Percentiles rank a stretch among this genome's conserved stretches.
Conservation (phyloP, 345 rosid genomes). For the Angophora floribunda region DNA sequence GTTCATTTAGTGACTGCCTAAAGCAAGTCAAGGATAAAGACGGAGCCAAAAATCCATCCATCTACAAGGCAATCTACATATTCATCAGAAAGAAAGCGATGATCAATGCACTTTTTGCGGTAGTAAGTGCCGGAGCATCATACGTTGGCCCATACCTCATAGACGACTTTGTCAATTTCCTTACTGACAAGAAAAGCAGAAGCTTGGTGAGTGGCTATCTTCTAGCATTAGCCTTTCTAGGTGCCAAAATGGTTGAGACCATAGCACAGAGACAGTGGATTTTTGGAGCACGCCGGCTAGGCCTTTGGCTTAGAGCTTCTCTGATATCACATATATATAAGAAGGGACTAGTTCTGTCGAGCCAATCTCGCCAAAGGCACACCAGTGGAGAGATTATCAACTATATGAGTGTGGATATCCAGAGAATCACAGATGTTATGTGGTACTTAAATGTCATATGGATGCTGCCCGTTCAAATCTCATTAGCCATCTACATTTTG, state of each 20-base stretch:
- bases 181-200: conserved; percentile 25
- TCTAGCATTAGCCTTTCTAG: conserved; percentile 61
- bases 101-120: conserved; percentile 66
- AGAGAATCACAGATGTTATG: conserved; percentile 66
- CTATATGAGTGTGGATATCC: conserved; percentile 85
- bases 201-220: conserved; percentile 62
- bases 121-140: conserved; percentile 49
- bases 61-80: conserved; percentile 53
- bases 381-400: conserved; percentile 90
- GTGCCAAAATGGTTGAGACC: conserved; percentile 76
- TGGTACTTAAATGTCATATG: conserved; percentile 65
- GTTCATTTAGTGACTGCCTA: conserved; percentile 34
- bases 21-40: conserved; percentile 38
- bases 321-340: conserved; percentile 65
- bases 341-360: conserved; percentile 65
- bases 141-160: conserved; percentile 90
- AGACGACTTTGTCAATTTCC: conserved; percentile 53
- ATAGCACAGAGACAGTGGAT: conserved; percentile 86
- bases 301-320: conserved; percentile 69
- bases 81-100: conserved; percentile 64
- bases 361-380: conserved; percentile 72
- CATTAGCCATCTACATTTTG: conserved; percentile 59
- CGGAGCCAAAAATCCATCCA: conserved; percentile 40
- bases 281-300: conserved; percentile 84
- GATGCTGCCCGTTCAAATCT: conserved; percentile 85